Conservation (phyloP, 1,284 basidiomycete genomes). For the Heterobasidion parviporum region DNA sequence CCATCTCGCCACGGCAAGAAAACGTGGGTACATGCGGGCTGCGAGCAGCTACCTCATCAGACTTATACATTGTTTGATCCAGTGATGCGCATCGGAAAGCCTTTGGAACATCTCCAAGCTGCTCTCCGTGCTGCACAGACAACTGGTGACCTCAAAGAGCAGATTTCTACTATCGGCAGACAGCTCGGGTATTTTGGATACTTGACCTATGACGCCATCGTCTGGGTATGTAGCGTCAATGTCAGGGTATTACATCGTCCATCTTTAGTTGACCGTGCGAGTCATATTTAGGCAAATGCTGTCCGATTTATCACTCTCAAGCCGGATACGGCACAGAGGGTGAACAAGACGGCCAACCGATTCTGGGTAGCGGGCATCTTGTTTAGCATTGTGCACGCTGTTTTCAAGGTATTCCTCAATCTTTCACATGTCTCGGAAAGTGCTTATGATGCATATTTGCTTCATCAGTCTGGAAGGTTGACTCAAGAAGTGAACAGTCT, state of each 20-base stretch:
- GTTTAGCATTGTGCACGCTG: constrained; percentile 63
- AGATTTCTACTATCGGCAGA: constrained; percentile 73
- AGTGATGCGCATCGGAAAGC: constrained; percentile 94
- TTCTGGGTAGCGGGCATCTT: constrained; percentile 90
- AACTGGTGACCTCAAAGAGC: constrained; percentile 59
- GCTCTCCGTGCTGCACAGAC: constrained; percentile 73
- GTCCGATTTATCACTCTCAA: constrained; percentile 64
- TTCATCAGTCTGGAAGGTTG: constrained; percentile 45
- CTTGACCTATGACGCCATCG: constrained; percentile 71
- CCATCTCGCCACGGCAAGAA: constrained; percentile 72
- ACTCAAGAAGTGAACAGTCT: constrained; percentile 51
- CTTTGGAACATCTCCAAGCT: constrained; percentile 90
- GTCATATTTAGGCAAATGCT: constrained; percentile 43
- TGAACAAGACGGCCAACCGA: constrained; percentile 71
- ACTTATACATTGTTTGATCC: constrained; percentile 1
- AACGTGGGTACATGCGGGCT: constrained; percentile 44
- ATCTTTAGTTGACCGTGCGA: not conserved
- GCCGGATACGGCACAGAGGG: constrained; percentile 56
- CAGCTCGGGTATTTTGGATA: constrained; percentile 93
- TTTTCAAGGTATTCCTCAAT: constrained; percentile 48
- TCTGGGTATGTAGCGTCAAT: constrained; percentile 58
- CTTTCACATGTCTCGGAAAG: not conserved
- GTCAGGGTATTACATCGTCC: not conserved
- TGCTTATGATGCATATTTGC: not conserved
- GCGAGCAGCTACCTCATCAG: constrained; percentile 2